Evolutionary conservation across 1,139 yeast species (phyloP).

Genomic region (Blastobotrys illinoisensis): DNA sequence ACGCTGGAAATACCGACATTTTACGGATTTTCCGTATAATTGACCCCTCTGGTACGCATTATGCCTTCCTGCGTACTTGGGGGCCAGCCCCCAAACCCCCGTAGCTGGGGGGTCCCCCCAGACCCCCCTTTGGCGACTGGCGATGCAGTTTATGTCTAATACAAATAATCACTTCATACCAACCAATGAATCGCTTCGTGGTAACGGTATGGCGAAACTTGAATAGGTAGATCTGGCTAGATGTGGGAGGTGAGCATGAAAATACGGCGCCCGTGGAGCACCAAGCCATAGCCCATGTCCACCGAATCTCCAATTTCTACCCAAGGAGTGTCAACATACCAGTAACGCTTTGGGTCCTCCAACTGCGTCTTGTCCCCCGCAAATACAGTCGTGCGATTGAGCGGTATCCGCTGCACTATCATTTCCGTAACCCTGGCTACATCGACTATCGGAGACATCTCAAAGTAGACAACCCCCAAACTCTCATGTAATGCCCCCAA

Average conservation of each 20-base stretch:
- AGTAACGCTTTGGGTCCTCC: background rate
- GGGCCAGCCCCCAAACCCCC: too few relatives aligned
- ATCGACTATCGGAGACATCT: slow-evolving; percentile 4
- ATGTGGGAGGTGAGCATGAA: background rate
- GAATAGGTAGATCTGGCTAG: too few relatives aligned
- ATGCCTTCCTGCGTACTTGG: too few relatives aligned
- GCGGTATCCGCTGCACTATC: background rate
- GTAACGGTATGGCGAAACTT: too few relatives aligned
- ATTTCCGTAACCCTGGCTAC: background rate
- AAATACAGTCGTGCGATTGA: background rate
- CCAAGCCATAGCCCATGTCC: background rate
- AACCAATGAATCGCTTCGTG: too few relatives aligned
- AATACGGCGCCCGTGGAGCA: background rate
- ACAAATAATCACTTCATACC: too few relatives aligned
- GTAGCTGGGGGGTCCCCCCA: too few relatives aligned
- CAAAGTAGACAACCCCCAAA: slow-evolving; percentile 3
- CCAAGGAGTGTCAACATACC: background rate
- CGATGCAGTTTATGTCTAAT: too few relatives aligned
- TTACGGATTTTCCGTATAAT: too few relatives aligned
- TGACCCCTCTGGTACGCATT: too few relatives aligned
- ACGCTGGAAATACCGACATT: too few relatives aligned
- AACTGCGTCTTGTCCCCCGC: background rate
- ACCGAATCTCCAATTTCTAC: background rate
- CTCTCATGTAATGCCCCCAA: background rate
- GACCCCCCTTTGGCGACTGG: too few relatives aligned